Evolutionary conservation across 495 filamentous ascomycete genomes (phyloP).

Genomic region (Talaromyces borbonicus): DNA sequence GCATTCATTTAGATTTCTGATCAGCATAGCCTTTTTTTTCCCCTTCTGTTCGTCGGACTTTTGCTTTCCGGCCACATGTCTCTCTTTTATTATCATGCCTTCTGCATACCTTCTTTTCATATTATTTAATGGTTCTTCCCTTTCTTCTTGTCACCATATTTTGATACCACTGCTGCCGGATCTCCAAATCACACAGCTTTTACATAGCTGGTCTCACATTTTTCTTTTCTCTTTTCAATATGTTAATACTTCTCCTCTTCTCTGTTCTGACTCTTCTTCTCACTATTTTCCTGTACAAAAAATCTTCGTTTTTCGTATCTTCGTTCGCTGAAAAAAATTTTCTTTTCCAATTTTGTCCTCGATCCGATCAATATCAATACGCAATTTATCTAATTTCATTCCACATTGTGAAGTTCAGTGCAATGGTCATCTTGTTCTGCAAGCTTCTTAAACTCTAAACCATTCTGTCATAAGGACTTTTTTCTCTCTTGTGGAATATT

Average conservation of each 20-base stretch:
- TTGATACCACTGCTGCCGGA: constrained; percentile 11
- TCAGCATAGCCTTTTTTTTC: constrained; percentile 6
- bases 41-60: not conserved
- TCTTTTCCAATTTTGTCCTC: not conserved
- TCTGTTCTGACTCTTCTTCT: constrained; percentile 2
- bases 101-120: constrained; percentile 5
- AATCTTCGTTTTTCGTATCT: constrained; percentile 1
- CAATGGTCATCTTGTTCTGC: not conserved
- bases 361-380: not conserved
- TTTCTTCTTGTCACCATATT: constrained; percentile 8
- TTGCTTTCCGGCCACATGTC: not conserved
- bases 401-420: not conserved
- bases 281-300: constrained; percentile 1
- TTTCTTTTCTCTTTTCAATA: not conserved
- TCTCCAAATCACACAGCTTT: constrained; percentile 4
- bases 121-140: constrained; percentile 8
- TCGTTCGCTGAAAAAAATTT: not conserved
- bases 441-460: no score
- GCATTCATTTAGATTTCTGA: not conserved
- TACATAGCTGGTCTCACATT: no score
- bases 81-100: not conserved
- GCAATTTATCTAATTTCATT: not conserved
- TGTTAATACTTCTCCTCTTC: constrained; percentile 2
- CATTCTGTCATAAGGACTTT: no score
- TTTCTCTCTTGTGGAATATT: no score